Percentiles rank a stretch among this genome's conserved stretches.
Evolutionary conservation across 805 yeast genomes (phyloP).

Genomic region (Candida lessepsii): DNA sequence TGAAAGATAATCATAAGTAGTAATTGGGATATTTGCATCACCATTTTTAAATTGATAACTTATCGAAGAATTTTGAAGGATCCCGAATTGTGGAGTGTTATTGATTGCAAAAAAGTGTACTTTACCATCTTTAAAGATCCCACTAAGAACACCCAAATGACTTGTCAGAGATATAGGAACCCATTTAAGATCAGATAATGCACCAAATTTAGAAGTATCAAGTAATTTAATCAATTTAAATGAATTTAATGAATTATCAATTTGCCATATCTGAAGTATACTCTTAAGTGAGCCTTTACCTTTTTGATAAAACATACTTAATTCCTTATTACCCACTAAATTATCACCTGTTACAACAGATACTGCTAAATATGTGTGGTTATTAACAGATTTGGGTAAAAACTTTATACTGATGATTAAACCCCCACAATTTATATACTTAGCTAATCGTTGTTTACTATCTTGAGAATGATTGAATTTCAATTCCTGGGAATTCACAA

Average conservation of each 20-base stretch:
- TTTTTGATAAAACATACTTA: conserved; percentile 29
- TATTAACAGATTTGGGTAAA: conserved; percentile 31
- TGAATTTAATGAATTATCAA: conserved; percentile 26
- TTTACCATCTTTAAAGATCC: conserved; percentile 57
- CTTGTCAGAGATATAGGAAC: conserved; percentile 29
- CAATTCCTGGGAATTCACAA: neutral
- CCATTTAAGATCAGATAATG: conserved; percentile 41
- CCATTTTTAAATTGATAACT: conserved; percentile 17
- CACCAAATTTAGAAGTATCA: conserved; percentile 43
- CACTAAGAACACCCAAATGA: conserved; percentile 46
- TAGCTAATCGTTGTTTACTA: conserved; percentile 1
- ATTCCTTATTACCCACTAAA: conserved; percentile 21
- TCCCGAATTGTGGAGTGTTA: conserved; percentile 12
- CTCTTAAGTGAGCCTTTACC: conserved; percentile 23
- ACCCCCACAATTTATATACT: conserved; percentile 47
- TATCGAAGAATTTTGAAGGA: conserved; percentile 24
- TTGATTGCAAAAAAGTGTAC: conserved; percentile 47
- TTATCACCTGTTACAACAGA: conserved; percentile 40
- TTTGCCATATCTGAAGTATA: conserved; percentile 46
- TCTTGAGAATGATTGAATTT: neutral
- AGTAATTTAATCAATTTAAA: conserved; percentile 28
- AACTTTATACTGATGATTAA: conserved; percentile 54
- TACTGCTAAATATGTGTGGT: conserved; percentile 48
- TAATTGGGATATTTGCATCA: conserved; percentile 27
- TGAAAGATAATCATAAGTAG: conserved; percentile 49